Conservation (phyloP, 2,329 filamentous ascomycete genomes). For the Alternaria infectoria region DNA sequence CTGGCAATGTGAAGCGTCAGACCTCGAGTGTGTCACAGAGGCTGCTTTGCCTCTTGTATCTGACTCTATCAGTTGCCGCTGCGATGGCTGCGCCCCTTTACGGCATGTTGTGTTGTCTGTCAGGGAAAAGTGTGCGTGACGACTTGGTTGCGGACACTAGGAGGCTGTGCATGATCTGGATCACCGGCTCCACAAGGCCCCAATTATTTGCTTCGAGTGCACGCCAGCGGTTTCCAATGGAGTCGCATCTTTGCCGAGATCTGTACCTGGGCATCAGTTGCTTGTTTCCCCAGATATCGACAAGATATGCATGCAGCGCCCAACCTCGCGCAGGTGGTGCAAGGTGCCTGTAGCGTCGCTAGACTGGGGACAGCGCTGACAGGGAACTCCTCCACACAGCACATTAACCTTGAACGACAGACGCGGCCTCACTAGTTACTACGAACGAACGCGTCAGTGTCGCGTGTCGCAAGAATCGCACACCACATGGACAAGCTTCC, state of each 20-base stretch:
- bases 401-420: background rate
- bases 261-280: constrained; percentile 14
- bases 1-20: background rate
- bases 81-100: constrained; percentile 18
- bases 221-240: constrained; percentile 24
- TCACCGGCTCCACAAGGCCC: constrained; percentile 11
- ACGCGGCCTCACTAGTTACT: background rate
- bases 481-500: background rate
- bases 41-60: constrained; percentile 11
- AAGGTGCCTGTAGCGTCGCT: background rate
- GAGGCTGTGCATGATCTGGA: constrained; percentile 21
- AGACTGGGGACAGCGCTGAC: background rate
- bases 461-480: background rate
- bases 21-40: constrained; percentile 6
- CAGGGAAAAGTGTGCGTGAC: constrained; percentile 9
- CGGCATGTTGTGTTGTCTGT: constrained; percentile 4
- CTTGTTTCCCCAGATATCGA: constrained; percentile 2
- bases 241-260: background rate
- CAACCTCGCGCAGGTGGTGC: background rate
- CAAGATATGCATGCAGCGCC: background rate
- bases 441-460: background rate
- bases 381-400: background rate
- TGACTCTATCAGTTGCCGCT: constrained; percentile 9
- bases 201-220: constrained; percentile 5
- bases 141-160: constrained; percentile 9